These are phyloP conservation scores for Cudoniella acicularis DNA, from an alignment of 495 filamentous ascomycete species.

Conservation along the genomic window DNA sequence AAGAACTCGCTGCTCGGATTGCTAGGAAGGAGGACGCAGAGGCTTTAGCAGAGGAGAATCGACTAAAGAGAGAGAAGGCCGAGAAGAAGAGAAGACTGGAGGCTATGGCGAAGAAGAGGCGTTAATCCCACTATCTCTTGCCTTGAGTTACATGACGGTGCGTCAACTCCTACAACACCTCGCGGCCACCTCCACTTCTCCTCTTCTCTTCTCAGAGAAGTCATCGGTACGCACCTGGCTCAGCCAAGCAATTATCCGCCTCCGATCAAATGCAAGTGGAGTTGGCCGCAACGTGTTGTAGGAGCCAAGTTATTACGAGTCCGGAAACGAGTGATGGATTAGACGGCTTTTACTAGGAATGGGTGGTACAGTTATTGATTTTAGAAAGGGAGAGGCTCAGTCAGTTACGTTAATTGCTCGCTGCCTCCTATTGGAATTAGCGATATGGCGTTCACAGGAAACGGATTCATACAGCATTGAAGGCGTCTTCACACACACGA, in stretches of 20 bases:
- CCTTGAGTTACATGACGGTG: too few species aligned
- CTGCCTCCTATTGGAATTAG: conserved; percentile 11
- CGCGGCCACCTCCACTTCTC: too few species aligned
- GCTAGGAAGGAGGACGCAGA: conserved; percentile 50
- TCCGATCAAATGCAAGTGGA: too few species aligned
- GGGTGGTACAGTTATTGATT: background rate
- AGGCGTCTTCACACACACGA: conserved; percentile 13
- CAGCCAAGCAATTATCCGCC: too few species aligned
- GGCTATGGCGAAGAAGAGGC: conserved; percentile 24
- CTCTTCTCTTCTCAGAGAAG: too few species aligned
- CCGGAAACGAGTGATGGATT: background rate
- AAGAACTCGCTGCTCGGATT: conserved; percentile 41
- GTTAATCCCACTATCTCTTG: too few species aligned
- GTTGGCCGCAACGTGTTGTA: too few species aligned
- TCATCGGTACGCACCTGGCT: too few species aligned
- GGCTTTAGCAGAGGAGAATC: conserved; percentile 37
- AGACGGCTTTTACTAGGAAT: background rate
- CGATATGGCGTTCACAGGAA: conserved; percentile 18
- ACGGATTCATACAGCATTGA: conserved; percentile 19
- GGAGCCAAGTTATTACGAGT: too few species aligned
- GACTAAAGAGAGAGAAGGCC: conserved; percentile 26
- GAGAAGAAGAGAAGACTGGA: conserved; percentile 25
- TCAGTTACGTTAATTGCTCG: background rate
- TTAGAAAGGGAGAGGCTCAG: background rate
- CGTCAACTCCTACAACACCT: too few species aligned